Conservation (phyloP, 208 protist genomes). For the Herpetomonas samuelpessoai region DNA sequence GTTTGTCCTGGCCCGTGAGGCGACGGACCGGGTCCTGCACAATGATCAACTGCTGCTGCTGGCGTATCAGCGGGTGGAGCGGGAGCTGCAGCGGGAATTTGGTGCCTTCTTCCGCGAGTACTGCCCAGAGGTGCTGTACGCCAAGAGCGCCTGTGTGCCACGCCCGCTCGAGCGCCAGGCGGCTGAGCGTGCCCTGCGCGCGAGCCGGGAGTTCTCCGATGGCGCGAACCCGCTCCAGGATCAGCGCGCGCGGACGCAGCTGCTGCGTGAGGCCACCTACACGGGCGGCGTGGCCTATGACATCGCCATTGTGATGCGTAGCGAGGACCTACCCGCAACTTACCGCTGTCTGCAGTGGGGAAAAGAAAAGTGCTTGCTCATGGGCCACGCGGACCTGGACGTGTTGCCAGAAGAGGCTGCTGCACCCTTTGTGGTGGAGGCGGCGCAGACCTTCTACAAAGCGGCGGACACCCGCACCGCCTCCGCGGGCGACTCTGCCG, state of each 20-base stretch:
- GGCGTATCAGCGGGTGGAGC: slow-evolving; percentile 74
- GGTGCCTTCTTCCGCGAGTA: slow-evolving; percentile 52
- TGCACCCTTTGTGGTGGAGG: slow-evolving; percentile 63
- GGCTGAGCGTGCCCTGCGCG: slow-evolving; percentile 15
- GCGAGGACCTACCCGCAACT: slow-evolving; percentile 51
- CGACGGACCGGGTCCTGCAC: slow-evolving; percentile 73
- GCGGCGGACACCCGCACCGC: too few relatives aligned
- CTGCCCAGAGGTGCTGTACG: slow-evolving; percentile 63
- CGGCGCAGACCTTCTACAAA: slow-evolving; percentile 66
- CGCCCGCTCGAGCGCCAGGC: slow-evolving; percentile 25
- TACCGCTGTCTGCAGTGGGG: slow-evolving; percentile 52
- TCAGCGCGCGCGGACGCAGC: slow-evolving; percentile 32
- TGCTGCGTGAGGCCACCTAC: slow-evolving; percentile 54
- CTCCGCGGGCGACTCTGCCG: too few relatives aligned
- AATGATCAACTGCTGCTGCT: slow-evolving; percentile 61
- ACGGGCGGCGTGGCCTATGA: slow-evolving; percentile 54
- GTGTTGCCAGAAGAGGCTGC: slow-evolving; percentile 58
- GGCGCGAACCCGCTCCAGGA: slow-evolving; percentile 32
- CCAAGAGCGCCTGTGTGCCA: slow-evolving; percentile 71
- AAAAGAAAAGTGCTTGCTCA: slow-evolving; percentile 56
- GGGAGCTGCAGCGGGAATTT: slow-evolving; percentile 78
- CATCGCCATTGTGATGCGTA: slow-evolving; percentile 67
- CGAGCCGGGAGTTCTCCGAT: slow-evolving; percentile 17
- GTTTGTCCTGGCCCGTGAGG: slow-evolving; percentile 81
- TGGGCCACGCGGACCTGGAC: slow-evolving; percentile 80